Percentiles rank a stretch among this genome's conserved stretches.
Conservation (phyloP, 148 eudicot genomes). For the Cornus kousa region DNA sequence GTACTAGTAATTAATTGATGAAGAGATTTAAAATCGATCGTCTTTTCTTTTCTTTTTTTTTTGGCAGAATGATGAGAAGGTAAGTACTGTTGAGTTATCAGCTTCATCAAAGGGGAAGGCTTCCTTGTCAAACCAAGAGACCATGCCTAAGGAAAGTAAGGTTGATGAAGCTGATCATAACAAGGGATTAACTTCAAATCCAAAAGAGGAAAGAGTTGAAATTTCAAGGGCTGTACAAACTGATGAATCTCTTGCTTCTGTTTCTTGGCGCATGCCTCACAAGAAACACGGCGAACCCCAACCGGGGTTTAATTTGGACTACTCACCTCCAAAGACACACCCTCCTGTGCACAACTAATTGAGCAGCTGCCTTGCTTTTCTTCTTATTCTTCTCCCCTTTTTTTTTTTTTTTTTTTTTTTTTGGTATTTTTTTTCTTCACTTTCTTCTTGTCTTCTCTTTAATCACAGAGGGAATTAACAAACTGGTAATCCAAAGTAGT, state of each 20-base stretch:
- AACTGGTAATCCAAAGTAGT: too few species aligned
- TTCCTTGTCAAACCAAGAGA: not conserved
- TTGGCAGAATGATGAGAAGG: slow-evolving; percentile 24
- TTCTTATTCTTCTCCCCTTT: too few species aligned
- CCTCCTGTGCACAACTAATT: slow-evolving; percentile 54
- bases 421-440: too few species aligned
- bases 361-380: too few species aligned
- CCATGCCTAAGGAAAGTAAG: slow-evolving; percentile 13
- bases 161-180: slow-evolving; percentile 3
- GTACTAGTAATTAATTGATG: too few species aligned
- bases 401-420: not conserved
- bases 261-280: slow-evolving; percentile 40
- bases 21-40: not conserved
- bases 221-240: not conserved
- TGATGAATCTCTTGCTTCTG: slow-evolving; percentile 8
- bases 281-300: slow-evolving; percentile 25
- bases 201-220: not conserved
- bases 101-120: not conserved
- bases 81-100: slow-evolving; percentile 7
- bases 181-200: not conserved
- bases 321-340: slow-evolving; percentile 53
- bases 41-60: not conserved
- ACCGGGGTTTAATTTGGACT: slow-evolving; percentile 47
- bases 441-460: too few species aligned
- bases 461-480: too few species aligned